Percentiles rank a stretch among this genome's conserved stretches.
phyloP scores from a whole-genome alignment of 148 eudicot species.

The Silene latifolia region DNA sequence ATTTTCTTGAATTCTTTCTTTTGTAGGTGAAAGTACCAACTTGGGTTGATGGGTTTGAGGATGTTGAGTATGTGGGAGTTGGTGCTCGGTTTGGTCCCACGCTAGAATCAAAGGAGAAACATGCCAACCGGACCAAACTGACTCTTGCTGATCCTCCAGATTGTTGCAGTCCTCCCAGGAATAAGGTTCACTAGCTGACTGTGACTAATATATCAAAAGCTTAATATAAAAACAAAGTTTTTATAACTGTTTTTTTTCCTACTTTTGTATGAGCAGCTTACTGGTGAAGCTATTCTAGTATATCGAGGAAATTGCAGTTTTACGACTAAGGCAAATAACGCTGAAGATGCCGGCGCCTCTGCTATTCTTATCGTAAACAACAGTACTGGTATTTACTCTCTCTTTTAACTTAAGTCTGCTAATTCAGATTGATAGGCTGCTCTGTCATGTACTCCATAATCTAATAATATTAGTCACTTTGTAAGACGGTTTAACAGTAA shows the following conservation, averaged over 20 bases:
- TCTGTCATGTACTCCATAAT: too few relatives aligned
- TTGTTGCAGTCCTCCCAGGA: conserved; percentile 78
- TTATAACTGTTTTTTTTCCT: not conserved
- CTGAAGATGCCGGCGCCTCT: conserved; percentile 95
- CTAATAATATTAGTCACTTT: too few relatives aligned
- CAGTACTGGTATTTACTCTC: conserved; percentile 47
- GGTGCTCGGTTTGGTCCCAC: conserved; percentile 99
- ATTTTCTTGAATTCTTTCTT: not conserved
- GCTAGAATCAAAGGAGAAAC: conserved; percentile 88
- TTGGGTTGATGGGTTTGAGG: conserved; percentile 60
- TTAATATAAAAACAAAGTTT: not conserved
- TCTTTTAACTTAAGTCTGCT: not conserved
- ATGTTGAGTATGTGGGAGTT: conserved; percentile 73
- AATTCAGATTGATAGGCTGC: not conserved
- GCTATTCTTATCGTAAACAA: conserved; percentile 83
- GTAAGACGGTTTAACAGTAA: not conserved
- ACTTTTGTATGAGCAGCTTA: conserved; percentile 46
- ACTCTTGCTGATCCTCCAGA: conserved; percentile 89
- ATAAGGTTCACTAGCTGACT: conserved; percentile 48
- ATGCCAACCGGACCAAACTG: conserved; percentile 68
- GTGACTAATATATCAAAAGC: not conserved
- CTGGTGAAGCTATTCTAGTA: conserved; percentile 88
- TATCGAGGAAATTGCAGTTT: conserved; percentile 95
- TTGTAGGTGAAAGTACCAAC: conserved; percentile 84
- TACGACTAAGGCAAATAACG: conserved; percentile 74